Conservation (phyloP, 2,329 filamentous ascomycete species). For the Colletotrichum liaoningense region DNA sequence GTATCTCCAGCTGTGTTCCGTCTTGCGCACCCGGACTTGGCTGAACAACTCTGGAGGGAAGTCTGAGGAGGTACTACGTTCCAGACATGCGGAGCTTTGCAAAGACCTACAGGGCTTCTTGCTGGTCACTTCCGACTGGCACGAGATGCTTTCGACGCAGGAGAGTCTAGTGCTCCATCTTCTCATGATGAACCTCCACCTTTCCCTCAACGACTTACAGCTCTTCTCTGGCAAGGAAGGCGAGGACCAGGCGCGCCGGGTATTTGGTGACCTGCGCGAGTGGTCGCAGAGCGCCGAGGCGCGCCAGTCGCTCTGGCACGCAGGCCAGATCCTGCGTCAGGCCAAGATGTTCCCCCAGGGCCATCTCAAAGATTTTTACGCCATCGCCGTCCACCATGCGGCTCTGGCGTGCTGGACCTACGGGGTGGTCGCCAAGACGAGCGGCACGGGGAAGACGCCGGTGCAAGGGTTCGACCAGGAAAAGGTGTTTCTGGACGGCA, state of each 20-base stretch:
- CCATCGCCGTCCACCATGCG: slow-evolving; percentile 76
- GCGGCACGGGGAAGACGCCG: slow-evolving; percentile 38
- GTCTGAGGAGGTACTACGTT: slow-evolving; percentile 59
- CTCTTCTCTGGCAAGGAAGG: slow-evolving; percentile 76
- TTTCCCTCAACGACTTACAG: slow-evolving; percentile 73
- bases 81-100: slow-evolving; percentile 72
- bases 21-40: slow-evolving; percentile 60
- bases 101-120: slow-evolving; percentile 65
- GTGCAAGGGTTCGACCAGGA: slow-evolving; percentile 47
- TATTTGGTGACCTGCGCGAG: slow-evolving; percentile 68
- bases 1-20: slow-evolving; percentile 69
- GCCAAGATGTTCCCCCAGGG: slow-evolving; percentile 65
- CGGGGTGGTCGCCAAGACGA: slow-evolving; percentile 64
- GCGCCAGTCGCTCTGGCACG: slow-evolving; percentile 73
- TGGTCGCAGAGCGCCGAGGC: slow-evolving; percentile 68
- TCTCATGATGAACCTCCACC: slow-evolving; percentile 72
- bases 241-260: slow-evolving; percentile 70
- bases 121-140: slow-evolving; percentile 54
- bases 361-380: slow-evolving; percentile 73
- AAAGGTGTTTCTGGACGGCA: slow-evolving; percentile 66
- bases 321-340: slow-evolving; percentile 73
- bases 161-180: slow-evolving; percentile 63
- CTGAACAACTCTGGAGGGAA: slow-evolving; percentile 52
- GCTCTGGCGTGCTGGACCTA: slow-evolving; percentile 77
- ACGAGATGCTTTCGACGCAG: slow-evolving; percentile 55